These are phyloP conservation scores for Poronia punctata DNA, from an alignment of 495 filamentous ascomycete species.

Conservation along the genomic window DNA sequence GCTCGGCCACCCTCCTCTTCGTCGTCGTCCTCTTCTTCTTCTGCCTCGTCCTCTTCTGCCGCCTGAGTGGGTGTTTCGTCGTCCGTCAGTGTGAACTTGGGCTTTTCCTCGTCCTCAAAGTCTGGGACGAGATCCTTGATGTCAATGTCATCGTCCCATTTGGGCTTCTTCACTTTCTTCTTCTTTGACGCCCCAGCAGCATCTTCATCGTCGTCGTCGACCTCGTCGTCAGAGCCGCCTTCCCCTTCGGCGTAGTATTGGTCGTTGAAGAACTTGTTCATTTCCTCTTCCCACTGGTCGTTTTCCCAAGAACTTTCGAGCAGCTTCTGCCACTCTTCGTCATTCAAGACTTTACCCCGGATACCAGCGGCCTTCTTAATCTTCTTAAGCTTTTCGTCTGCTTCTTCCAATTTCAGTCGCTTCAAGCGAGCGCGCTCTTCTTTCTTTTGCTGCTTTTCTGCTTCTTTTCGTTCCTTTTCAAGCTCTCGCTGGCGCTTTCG, in stretches of 20 bases:
- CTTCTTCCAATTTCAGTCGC: constrained; percentile 81
- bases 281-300: constrained; percentile 79
- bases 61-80: too few relatives aligned
- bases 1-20: constrained; percentile 33
- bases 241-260: constrained; percentile 73
- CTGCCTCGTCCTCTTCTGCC: constrained; percentile 18
- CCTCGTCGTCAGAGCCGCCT: constrained; percentile 43
- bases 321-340: constrained; percentile 73
- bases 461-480: constrained; percentile 68
- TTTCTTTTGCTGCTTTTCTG: constrained; percentile 66
- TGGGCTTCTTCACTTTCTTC: constrained; percentile 77
- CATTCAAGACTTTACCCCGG: constrained; percentile 56
- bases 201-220: constrained; percentile 38
- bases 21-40: constrained; percentile 33
- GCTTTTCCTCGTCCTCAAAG: constrained; percentile 57
- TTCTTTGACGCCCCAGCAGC: constrained; percentile 27
- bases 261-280: constrained; percentile 79
- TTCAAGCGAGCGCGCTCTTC: constrained; percentile 76
- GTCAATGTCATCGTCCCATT: constrained; percentile 95
- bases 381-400: constrained; percentile 70
- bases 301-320: constrained; percentile 83
- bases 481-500: constrained; percentile 70
- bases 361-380: constrained; percentile 85
- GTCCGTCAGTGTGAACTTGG: constrained; percentile 49
- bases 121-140: constrained; percentile 88